Conservation (phyloP, 768 basidiomycete species). For the Russula sp. region DNA sequence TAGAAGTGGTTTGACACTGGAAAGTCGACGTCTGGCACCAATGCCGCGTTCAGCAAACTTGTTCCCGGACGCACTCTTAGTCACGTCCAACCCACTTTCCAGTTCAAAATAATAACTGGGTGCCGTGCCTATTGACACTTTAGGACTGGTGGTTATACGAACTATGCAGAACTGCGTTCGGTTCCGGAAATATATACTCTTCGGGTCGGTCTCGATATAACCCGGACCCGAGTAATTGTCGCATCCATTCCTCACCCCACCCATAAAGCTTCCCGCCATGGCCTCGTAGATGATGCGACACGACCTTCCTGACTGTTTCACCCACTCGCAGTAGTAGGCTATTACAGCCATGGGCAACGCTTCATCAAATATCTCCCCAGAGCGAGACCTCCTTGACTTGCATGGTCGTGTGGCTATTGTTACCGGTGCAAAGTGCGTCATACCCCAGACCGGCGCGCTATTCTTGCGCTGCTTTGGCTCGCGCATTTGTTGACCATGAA, state of each 20-base stretch:
- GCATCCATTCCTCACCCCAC: neutral
- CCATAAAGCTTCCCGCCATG: neutral
- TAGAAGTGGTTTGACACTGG: neutral
- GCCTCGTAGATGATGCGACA: neutral
- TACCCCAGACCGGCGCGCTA: neutral
- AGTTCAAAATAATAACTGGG: too few relatives aligned
- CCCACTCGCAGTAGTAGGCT: neutral
- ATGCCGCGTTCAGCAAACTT: too few relatives aligned
- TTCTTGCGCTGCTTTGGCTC: neutral
- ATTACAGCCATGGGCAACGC: constrained; percentile 12
- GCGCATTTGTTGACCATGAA: neutral
- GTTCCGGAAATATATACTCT: neutral
- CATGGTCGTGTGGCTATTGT: constrained; percentile 43
- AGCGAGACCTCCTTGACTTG: constrained; percentile 41
- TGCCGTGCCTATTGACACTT: neutral
- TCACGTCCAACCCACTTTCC: too few relatives aligned
- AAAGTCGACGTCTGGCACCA: neutral
- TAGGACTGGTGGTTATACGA: too few relatives aligned
- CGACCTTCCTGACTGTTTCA: neutral
- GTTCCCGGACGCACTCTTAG: too few relatives aligned
- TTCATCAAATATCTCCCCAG: constrained; percentile 26
- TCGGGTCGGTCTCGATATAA: neutral
- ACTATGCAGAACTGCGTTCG: neutral
- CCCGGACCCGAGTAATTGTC: neutral
- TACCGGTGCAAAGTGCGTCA: constrained; percentile 43